Evolutionary conservation across 208 protist species (phyloP).

Genomic region (Entamoeba nuttalli): DNA sequence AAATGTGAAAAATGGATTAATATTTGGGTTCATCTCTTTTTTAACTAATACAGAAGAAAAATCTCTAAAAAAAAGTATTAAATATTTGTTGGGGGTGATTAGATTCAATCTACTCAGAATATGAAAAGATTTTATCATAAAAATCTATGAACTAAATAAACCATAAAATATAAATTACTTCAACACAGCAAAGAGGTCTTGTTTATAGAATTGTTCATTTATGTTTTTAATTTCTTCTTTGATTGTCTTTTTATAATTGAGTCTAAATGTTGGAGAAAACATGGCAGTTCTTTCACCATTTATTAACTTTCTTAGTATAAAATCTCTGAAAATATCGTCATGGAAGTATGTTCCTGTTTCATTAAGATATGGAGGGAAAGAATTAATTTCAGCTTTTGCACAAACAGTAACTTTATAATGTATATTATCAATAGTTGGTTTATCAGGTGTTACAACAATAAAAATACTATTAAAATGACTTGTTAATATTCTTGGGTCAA

Average conservation of each 20-base stretch:
- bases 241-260: neutral
- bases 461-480: neutral
- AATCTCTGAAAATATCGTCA: neutral
- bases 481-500: neutral
- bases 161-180: too few relatives aligned
- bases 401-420: neutral
- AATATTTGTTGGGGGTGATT: too few relatives aligned
- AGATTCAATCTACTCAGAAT: too few relatives aligned
- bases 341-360: neutral
- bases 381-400: neutral
- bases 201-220: neutral
- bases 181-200: neutral
- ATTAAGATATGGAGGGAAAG: neutral
- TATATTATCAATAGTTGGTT: neutral
- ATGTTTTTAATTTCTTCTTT: neutral
- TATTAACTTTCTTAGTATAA: neutral
- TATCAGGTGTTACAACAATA: neutral
- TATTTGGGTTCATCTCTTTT: too few relatives aligned
- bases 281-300: neutral
- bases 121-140: too few relatives aligned
- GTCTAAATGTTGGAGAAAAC: neutral
- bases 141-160: too few relatives aligned
- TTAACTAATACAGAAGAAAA: too few relatives aligned
- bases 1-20: too few relatives aligned
- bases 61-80: too few relatives aligned